These are phyloP conservation scores for Protomyces lactucae-debilis DNA, from an alignment of 1,139 yeast species.

Conservation along the genomic window DNA sequence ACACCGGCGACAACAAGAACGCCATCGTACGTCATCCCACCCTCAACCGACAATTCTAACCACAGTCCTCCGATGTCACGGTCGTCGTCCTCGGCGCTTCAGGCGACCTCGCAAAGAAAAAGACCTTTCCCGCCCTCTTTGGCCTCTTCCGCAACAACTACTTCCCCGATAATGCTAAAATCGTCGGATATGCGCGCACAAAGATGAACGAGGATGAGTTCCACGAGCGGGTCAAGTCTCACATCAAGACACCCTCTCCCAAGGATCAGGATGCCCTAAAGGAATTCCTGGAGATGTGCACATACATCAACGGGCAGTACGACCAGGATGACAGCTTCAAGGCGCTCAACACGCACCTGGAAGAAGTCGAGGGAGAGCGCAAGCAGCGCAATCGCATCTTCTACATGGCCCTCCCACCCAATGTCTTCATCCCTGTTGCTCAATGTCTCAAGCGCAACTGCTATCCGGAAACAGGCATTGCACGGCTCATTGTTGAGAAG, in stretches of 20 bases:
- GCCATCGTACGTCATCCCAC: neutral
- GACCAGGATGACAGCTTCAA: conserved; percentile 71
- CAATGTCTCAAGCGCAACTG: conserved; percentile 62
- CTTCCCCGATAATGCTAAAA: conserved; percentile 62
- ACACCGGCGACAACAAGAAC: neutral
- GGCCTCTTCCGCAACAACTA: conserved; percentile 66
- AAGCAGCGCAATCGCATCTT: conserved; percentile 53
- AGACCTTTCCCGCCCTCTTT: conserved; percentile 56
- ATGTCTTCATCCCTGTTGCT: conserved; percentile 79
- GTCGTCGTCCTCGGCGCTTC: conserved; percentile 93
- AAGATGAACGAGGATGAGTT: conserved; percentile 62
- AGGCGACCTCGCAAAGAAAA: conserved; percentile 95
- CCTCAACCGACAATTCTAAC: neutral
- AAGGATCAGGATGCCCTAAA: conserved; percentile 45
- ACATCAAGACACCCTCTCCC: conserved; percentile 57
- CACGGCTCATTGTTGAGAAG: conserved; percentile 87
- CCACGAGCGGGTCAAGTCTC: conserved; percentile 58
- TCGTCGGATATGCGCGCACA: conserved; percentile 90
- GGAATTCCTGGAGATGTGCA: conserved; percentile 55
- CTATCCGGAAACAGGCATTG: conserved; percentile 63
- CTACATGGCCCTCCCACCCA: conserved; percentile 92
- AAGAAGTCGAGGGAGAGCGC: conserved; percentile 50
- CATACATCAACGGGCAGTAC: conserved; percentile 73
- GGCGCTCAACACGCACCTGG: conserved; percentile 52
- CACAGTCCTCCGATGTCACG: conserved; percentile 34